Percentiles rank a stretch among this genome's conserved stretches.
These are phyloP conservation scores for Vigna nakashimae DNA, from an alignment of 306 rosid species.

Conservation along the genomic window DNA sequence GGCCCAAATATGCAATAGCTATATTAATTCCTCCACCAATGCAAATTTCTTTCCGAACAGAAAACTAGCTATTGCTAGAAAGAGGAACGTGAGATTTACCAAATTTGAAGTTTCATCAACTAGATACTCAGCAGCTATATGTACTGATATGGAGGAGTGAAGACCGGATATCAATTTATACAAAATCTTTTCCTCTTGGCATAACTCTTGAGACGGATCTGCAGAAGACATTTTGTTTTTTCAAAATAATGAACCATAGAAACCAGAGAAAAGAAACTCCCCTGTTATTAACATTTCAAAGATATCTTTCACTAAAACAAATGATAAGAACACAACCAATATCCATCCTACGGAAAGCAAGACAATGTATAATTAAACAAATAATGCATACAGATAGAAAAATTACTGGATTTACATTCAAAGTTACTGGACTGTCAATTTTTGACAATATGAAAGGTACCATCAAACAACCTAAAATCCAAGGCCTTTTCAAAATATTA, in stretches of 20 bases:
- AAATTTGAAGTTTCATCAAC: conserved; percentile 70
- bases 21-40: conserved; percentile 26
- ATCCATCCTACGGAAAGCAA: conserved; percentile 14
- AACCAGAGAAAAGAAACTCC: conserved; percentile 6
- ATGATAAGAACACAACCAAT: conserved; percentile 1
- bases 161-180: conserved; percentile 98
- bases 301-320: conserved; percentile 14
- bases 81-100: conserved; percentile 54
- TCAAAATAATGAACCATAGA: conserved; percentile 5
- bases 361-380: conserved; percentile 24
- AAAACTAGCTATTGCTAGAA: conserved; percentile 21
- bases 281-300: conserved; percentile 21
- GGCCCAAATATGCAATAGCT: conserved; percentile 31
- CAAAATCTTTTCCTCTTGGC: conserved; percentile 89
- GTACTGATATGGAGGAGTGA: conserved; percentile 95
- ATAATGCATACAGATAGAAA: conserved; percentile 7
- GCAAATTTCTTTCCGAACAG: conserved; percentile 14
- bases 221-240: conserved; percentile 29
- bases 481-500: neutral
- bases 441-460: conserved; percentile 10
- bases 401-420: neutral
- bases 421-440: neutral
- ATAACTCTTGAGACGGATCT: conserved; percentile 85
- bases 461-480: conserved; percentile 5
- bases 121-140: conserved; percentile 89